These are phyloP conservation scores for Trichoderma lentiforme DNA, from an alignment of 2,329 filamentous ascomycete species.

Conservation along the genomic window DNA sequence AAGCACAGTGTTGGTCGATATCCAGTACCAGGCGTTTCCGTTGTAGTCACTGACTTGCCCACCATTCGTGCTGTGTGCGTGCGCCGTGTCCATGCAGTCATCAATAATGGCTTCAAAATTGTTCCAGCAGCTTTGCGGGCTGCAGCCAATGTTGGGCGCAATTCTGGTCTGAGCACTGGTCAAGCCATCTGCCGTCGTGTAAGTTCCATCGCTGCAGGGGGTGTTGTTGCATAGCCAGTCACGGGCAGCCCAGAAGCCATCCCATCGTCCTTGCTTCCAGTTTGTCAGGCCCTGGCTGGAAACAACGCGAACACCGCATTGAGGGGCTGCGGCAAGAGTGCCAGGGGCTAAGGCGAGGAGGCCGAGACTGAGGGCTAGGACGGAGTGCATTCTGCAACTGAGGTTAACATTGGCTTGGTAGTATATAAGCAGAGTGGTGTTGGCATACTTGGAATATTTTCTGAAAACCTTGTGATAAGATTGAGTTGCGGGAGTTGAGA, in stretches of 20 bases:
- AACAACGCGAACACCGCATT: neutral
- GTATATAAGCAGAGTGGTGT: neutral
- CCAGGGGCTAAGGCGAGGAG: neutral
- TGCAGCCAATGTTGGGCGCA: neutral
- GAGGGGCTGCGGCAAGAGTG: neutral
- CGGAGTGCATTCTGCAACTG: neutral
- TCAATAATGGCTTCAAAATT: neutral
- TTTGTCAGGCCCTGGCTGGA: neutral
- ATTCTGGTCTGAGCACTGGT: neutral
- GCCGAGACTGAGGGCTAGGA: neutral
- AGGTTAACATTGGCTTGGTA: neutral
- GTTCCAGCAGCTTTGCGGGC: neutral
- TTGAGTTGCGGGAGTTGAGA: neutral
- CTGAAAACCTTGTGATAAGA: neutral
- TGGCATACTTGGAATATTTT: neutral
- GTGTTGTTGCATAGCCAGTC: neutral
- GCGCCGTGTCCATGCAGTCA: neutral
- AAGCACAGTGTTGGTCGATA: neutral
- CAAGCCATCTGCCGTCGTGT: neutral
- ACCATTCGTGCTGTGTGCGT: neutral
- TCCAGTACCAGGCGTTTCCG: neutral
- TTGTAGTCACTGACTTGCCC: neutral
- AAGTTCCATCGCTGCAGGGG: neutral
- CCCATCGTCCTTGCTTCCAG: neutral
- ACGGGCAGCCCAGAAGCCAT: neutral